Evolutionary conservation across 306 rosid species (phyloP).

Genomic region (Quercus engelmannii): DNA sequence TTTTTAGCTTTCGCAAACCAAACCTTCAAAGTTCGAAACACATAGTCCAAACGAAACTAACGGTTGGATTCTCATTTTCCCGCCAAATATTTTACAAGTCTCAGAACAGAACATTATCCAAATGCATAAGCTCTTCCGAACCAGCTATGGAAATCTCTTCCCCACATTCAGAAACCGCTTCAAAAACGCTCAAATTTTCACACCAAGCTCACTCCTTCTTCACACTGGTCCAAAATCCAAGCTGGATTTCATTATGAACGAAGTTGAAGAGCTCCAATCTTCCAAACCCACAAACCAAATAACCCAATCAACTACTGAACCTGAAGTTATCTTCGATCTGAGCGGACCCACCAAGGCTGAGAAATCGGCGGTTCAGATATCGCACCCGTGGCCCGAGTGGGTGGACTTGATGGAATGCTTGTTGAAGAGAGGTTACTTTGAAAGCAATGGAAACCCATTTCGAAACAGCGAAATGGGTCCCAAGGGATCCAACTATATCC

Average conservation of each 20-base stretch:
- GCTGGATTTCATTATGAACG: conserved; percentile 27
- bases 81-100: conserved; percentile 5
- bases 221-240: conserved; percentile 19
- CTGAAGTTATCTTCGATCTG: neutral
- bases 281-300: conserved; percentile 13
- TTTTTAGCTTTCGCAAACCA: no score
- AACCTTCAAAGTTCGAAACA: neutral
- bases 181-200: neutral
- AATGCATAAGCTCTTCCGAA: conserved; percentile 35
- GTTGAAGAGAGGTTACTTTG: conserved; percentile 51
- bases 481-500: conserved; percentile 51
- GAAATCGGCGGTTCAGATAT: conserved; percentile 33
- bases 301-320: neutral
- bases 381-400: conserved; percentile 91
- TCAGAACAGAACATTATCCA: neutral
- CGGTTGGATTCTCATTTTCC: neutral
- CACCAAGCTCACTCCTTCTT: conserved; percentile 15
- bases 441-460: conserved; percentile 39
- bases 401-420: conserved; percentile 53
- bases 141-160: conserved; percentile 7
- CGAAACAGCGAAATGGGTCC: conserved; percentile 29
- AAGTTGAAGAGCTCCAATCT: conserved; percentile 23
- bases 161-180: conserved; percentile 11
- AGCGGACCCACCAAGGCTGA: conserved; percentile 8
- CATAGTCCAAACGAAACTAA: neutral